Evolutionary conservation across 768 basidiomycete genomes (phyloP), one percentile per base, ranked within the genome.

Genomic region (Boletus rufocinnamomeus): DNA sequence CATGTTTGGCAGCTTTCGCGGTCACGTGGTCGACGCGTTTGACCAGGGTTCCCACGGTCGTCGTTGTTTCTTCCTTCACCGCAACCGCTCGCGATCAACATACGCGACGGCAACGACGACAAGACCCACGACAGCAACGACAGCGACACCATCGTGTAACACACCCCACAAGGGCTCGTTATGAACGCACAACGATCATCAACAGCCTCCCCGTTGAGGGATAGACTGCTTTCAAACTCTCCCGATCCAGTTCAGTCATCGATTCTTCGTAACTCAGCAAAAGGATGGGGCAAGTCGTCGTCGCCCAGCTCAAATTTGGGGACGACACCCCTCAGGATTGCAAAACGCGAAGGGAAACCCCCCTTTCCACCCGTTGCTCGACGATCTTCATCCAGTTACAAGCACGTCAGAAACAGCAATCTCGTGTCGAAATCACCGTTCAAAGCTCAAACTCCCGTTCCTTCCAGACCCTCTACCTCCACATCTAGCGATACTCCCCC

Each of bases 401-500:
- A 83, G 63, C 91, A 91, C 72, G 81, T 93, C 62, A 82, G 81
- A 66, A 86, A 77, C 65, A 90, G 86, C 70, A 86, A 88, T 68
- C 85, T 93, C 56, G 92, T 94, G 19, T 86, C 88, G 30, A 92
- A 92, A 64, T 94, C 92, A 13, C 91, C 91, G 11, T 94, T 94
- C 77, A 89, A 88, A 66, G 83, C 83, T 3, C 83, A 85, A 59
- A 77, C 83, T 27, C 79, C 84, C 49, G 77, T 79, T n/a, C 77
- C 83, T 34, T 72, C 80, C 4, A 60, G 45, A 57, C 67, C 69
- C 0, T 67, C 63, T 17, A 35, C 57, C 1, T 69, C 66, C 10
- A 59, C 58, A 17, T 40, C 52, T 11, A 60, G 49, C 37, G 54
- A 60, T 34, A 47, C 63, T 10, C 14, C 63, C 9, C 16, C 61